These are phyloP conservation scores for Citrus medica DNA, from an alignment of 345 rosid genomes.

Conservation along the genomic window DNA sequence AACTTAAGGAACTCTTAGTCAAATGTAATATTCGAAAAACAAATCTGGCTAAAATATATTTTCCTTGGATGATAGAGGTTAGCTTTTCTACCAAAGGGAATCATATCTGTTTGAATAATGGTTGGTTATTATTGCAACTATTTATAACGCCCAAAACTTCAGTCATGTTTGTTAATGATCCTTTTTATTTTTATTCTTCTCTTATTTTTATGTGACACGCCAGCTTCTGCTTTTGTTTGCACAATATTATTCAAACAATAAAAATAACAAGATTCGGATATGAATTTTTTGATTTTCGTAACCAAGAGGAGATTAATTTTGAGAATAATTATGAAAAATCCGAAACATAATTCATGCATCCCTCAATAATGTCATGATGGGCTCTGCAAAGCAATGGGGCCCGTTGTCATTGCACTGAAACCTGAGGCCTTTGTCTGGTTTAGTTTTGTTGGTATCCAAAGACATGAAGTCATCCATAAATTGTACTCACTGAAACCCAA, in stretches of 20 bases:
- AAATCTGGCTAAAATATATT: too few relatives aligned
- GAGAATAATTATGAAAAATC: not conserved
- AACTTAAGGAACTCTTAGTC: too few relatives aligned
- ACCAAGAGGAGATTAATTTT: not conserved
- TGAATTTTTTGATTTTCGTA: not conserved
- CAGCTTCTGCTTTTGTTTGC: too few relatives aligned
- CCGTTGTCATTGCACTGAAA: conserved; percentile 31
- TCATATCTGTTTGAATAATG: too few relatives aligned
- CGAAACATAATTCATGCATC: not conserved
- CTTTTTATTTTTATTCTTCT: not conserved
- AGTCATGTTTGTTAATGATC: not conserved
- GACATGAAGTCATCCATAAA: not conserved
- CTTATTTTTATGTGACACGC: not conserved
- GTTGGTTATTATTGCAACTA: too few relatives aligned
- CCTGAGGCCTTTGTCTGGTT: conserved; percentile 37
- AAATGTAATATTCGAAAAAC: too few relatives aligned
- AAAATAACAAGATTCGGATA: too few relatives aligned
- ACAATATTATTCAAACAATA: too few relatives aligned
- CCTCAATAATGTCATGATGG: conserved; percentile 24
- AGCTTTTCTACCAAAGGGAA: too few relatives aligned
- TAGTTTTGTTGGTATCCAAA: conserved; percentile 30
- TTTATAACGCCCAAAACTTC: not conserved
- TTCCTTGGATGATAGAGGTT: too few relatives aligned
- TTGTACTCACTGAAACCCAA: not conserved
- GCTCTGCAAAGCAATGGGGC: conserved; percentile 14